phyloP scores from a whole-genome alignment of 192 early-diverging fungal genomes.

The Cetraspora pellucida region DNA sequence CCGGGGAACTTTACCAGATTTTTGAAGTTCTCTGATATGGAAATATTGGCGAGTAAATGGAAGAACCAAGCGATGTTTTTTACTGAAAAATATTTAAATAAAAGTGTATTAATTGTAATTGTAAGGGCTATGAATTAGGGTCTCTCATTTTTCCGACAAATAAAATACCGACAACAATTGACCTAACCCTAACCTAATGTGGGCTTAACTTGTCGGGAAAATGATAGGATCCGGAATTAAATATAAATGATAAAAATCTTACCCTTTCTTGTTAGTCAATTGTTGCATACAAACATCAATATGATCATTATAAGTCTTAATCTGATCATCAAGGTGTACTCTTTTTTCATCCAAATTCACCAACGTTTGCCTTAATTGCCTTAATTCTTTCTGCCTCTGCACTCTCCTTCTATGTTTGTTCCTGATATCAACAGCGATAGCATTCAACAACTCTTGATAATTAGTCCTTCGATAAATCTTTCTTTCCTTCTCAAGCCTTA shows the following conservation, averaged over 20 bases:
- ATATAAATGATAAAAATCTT: neutral
- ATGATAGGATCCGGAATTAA: too few species aligned
- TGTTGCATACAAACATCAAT: slow-evolving; percentile 87
- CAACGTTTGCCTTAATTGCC: slow-evolving; percentile 77
- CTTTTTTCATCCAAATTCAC: slow-evolving; percentile 83
- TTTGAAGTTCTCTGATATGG: slow-evolving; percentile 85
- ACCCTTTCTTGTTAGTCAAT: slow-evolving; percentile 67
- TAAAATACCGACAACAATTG: too few species aligned
- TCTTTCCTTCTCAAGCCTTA: slow-evolving; percentile 75
- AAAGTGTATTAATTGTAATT: neutral
- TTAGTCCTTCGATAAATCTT: slow-evolving; percentile 70
- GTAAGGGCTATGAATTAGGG: neutral
- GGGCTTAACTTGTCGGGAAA: too few species aligned
- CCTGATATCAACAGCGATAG: slow-evolving; percentile 90
- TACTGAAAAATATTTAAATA: slow-evolving; percentile 36
- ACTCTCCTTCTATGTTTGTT: slow-evolving; percentile 86
- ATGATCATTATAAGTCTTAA: slow-evolving; percentile 89
- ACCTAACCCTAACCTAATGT: too few species aligned
- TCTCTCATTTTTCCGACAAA: too few species aligned
- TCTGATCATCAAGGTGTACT: slow-evolving; percentile 83
- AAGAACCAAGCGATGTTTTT: slow-evolving; percentile 68
- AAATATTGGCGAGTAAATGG: slow-evolving; percentile 96
- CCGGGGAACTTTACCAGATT: slow-evolving; percentile 84
- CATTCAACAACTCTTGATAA: slow-evolving; percentile 93
- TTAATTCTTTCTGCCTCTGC: slow-evolving; percentile 73